Evolutionary conservation across 805 yeast genomes (phyloP).

Genomic region (Pichia exigua): DNA sequence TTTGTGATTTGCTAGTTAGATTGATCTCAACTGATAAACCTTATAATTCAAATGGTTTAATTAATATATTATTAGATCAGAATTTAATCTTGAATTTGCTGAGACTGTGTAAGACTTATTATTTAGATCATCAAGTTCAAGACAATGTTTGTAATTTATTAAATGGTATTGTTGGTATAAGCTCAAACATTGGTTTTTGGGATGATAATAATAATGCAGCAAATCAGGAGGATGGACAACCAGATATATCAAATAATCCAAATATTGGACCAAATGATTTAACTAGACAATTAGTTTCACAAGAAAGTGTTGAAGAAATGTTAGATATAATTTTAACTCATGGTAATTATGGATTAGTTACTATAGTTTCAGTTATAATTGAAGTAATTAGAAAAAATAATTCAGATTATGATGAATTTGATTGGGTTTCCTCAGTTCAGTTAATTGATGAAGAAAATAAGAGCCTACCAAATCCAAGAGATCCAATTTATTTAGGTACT

Average conservation of each 20-base stretch:
- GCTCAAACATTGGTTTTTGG: conserved; percentile 32
- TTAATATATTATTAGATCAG: conserved; percentile 67
- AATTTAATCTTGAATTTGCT: conserved; percentile 53
- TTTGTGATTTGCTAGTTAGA: conserved; percentile 82
- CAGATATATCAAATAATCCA: conserved; percentile 48
- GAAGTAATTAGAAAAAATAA: conserved; percentile 92
- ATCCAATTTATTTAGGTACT: conserved; percentile 86
- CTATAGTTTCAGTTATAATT: conserved; percentile 89
- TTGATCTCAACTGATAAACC: conserved; percentile 88
- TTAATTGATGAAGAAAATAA: conserved; percentile 9
- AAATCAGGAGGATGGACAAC: conserved; percentile 48
- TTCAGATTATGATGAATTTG: conserved; percentile 75
- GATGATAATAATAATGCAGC: conserved; percentile 16
- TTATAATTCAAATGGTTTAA: conserved; percentile 78
- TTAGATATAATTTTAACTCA: conserved; percentile 68
- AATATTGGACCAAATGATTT: conserved; percentile 94
- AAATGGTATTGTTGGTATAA: conserved; percentile 70
- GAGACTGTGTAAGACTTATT: conserved; percentile 50
- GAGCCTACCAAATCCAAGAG: conserved; percentile 79
- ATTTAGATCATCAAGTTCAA: conserved; percentile 28
- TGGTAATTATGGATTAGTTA: conserved; percentile 75
- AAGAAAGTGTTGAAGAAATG: conserved; percentile 53
- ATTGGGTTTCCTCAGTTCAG: conserved; percentile 26
- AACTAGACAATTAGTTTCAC: conserved; percentile 81
- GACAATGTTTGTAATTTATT: conserved; percentile 60